Evolutionary conservation across 2,329 filamentous ascomycete genomes (phyloP), one percentile per base, ranked within the genome.

Genomic region (Colletotrichum endophyticum): DNA sequence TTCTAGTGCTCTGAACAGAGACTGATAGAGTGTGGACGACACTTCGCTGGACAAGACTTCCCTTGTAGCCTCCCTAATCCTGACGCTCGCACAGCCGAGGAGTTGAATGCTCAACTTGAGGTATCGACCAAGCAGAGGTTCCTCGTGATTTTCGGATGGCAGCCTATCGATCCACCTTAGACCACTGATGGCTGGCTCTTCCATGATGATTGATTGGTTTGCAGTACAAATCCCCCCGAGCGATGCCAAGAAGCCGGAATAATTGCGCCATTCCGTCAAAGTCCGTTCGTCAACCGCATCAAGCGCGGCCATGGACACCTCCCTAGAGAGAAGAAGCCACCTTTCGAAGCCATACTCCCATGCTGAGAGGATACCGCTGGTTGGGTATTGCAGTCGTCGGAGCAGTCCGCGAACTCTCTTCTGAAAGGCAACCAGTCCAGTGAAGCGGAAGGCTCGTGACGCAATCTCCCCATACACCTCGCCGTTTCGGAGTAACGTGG

Each of bases 351-450:
- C 91, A 22, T 87, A 86, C 79, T 93, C 92, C 93, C 93, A 94
- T 4, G 93, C 92, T 72, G 90, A 89, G 32, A 94, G 84, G 69
- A 94, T 93, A n/a, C 92, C 92, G n/a, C 87, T 85, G 13, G 91
- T 93, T 25, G 93, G 93, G 78, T 89, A 90, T 66, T 91, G 88
- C 85, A 94, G 90, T 64, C 89, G 89, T 28, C 91, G 87, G 27
- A 94, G 82, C 36, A 94, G 86, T 15, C 88, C 87, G 61, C 92
- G 89, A 36, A 92, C 88, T 56, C 92, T 88, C 80, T 94, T 94
- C 79, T 94, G 93, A 80, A 94, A 94, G 3, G 92, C 93, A 13
- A 94, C 93, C 9, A 94, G 84, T 2, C 93, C 93, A 9, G 93
- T 94, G 79, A 94, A 93, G 32, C 91, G 88, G 80, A 94, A 94